These are phyloP conservation scores for Cytospora piceae DNA, from an alignment of 2,329 filamentous ascomycete genomes.

Conservation along the genomic window DNA sequence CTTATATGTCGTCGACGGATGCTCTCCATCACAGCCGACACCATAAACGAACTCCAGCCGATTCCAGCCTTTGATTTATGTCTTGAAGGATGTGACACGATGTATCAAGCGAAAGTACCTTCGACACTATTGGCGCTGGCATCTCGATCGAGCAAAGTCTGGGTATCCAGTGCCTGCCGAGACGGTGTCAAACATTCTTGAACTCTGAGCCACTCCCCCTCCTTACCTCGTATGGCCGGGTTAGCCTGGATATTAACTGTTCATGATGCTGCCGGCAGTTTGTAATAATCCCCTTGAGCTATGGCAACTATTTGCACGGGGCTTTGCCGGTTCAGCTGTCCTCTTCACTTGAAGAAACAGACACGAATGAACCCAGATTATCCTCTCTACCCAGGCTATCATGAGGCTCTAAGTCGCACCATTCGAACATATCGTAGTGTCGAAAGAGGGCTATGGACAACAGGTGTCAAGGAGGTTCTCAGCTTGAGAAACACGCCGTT, in stretches of 20 bases:
- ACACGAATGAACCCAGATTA: neutral
- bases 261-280: neutral
- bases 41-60: neutral
- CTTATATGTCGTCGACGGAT: too few relatives aligned
- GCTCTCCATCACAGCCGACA: too few relatives aligned
- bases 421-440: neutral
- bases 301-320: neutral
- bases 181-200: neutral
- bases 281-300: neutral
- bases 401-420: neutral
- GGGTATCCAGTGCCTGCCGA: neutral
- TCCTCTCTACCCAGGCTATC: neutral
- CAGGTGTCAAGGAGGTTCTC: neutral
- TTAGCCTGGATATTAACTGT: neutral
- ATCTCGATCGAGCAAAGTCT: neutral
- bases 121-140: neutral
- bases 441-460: neutral
- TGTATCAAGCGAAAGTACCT: neutral
- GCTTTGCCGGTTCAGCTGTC: neutral
- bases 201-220: neutral
- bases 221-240: neutral
- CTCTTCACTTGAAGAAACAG: neutral
- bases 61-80: neutral
- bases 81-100: neutral
- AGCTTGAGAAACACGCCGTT: neutral